Percentiles rank a stretch among this genome's conserved stretches.
These are phyloP conservation scores for Ophiostoma himal-ulmi DNA, from an alignment of 2,329 filamentous ascomycete species.

Conservation along the genomic window DNA sequence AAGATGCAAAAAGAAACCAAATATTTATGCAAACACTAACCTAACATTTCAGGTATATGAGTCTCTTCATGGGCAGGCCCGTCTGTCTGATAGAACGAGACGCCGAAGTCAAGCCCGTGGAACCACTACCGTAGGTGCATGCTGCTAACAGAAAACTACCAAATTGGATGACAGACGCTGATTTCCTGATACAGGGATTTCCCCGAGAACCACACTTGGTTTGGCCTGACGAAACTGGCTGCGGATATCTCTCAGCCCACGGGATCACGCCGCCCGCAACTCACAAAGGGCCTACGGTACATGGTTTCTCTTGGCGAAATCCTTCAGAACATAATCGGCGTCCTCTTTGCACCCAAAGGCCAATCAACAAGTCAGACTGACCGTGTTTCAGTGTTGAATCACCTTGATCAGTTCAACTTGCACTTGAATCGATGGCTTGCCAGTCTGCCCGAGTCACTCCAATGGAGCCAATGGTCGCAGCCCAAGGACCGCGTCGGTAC, in stretches of 20 bases:
- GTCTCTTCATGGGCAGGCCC: background rate
- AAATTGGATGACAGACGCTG: background rate
- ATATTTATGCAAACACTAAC: background rate
- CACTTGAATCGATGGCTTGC: background rate
- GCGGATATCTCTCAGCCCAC: background rate
- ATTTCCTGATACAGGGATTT: background rate
- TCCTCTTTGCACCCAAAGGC: background rate
- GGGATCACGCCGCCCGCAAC: background rate
- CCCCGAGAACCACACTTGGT: background rate
- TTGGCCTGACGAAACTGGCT: slow-evolving; percentile 2
- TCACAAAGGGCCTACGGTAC: background rate
- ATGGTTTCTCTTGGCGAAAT: background rate
- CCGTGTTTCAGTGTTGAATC: background rate
- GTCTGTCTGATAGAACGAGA: background rate
- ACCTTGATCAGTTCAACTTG: slow-evolving; percentile 3
- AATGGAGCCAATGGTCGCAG: slow-evolving; percentile 6
- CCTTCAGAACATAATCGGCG: background rate
- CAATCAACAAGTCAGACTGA: background rate
- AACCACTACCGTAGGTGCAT: background rate
- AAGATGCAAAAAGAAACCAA: background rate
- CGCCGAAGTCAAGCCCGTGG: background rate
- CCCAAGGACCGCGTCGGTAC: background rate
- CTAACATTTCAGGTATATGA: background rate
- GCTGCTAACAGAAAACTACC: background rate
- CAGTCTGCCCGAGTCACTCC: background rate